A percentile compares a stretch with the other conserved stretches of the same genome.
phyloP scores from a whole-genome alignment of 345 rosid species.

The Melaleuca quinquenervia region DNA sequence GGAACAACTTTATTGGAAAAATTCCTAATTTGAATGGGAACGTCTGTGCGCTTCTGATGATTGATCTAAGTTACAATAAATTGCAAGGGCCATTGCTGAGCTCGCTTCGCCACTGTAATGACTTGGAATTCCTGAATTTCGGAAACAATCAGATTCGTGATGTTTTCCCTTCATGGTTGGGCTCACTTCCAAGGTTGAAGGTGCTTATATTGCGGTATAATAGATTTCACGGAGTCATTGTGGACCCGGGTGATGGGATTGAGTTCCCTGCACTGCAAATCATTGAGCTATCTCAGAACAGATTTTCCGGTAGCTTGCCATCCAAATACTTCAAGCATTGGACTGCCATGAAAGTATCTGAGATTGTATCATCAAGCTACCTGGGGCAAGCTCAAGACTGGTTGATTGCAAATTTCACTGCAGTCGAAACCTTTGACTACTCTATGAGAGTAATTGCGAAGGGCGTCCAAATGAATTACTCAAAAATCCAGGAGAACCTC shows the following conservation, averaged over 20 bases:
- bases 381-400: not conserved
- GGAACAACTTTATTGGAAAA: not conserved
- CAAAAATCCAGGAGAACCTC: not conserved
- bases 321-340: not conserved
- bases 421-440: not conserved
- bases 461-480: not conserved
- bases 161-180: constrained; percentile 1
- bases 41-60: fast-evolving
- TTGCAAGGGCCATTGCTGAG: not conserved
- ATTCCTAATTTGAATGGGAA: not conserved
- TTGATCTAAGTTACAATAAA: not conserved
- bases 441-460: not conserved
- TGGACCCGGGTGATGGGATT: fast-evolving
- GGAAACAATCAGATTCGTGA: not conserved
- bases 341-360: not conserved
- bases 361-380: not conserved
- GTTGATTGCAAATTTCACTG: not conserved
- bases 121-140: not conserved
- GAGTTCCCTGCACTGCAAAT: not conserved
- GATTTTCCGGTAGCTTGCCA: not conserved
- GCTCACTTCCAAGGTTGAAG: not conserved
- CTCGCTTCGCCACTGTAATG: not conserved
- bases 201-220: constrained; percentile 4
- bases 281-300: not conserved
- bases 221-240: not conserved